A percentile compares a stretch with the other conserved stretches of the same genome.
These are phyloP conservation scores for Saccharomycopsis guyanensis DNA, from an alignment of 805 yeast species.

Conservation along the genomic window DNA sequence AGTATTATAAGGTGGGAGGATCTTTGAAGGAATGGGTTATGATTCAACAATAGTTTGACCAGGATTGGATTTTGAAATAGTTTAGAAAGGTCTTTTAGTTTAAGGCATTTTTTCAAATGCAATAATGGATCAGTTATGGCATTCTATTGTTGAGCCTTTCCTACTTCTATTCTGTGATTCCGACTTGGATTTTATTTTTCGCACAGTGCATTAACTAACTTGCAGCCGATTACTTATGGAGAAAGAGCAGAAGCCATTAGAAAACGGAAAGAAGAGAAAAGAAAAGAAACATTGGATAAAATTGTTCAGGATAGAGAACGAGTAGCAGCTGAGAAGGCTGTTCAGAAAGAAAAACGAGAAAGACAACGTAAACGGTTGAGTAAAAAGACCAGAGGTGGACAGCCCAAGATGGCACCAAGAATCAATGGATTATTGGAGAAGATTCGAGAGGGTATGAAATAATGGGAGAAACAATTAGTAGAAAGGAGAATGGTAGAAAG, in stretches of 20 bases:
- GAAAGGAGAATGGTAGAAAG: neutral
- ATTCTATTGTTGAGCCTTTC: no score
- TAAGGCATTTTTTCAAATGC: no score
- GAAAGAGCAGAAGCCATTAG: conserved; percentile 35
- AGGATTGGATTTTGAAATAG: no score
- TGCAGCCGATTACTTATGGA: conserved; percentile 27
- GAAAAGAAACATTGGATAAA: conserved; percentile 35
- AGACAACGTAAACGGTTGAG: conserved; percentile 38
- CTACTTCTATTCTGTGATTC: no score
- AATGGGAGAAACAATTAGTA: neutral
- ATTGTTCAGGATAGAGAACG: conserved; percentile 28
- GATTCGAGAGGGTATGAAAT: conserved; percentile 42
- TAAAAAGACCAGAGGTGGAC: conserved; percentile 65
- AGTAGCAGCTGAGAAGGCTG: conserved; percentile 31
- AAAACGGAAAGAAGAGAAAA: conserved; percentile 36
- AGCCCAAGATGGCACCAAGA: conserved; percentile 87
- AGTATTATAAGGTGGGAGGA: conserved; percentile 21
- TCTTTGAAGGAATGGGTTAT: neutral
- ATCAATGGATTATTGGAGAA: conserved; percentile 71
- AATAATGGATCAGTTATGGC: no score
- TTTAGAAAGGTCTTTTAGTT: no score
- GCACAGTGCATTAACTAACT: conserved; percentile 5
- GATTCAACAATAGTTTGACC: no score
- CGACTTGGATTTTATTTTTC: no score
- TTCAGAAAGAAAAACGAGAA: conserved; percentile 35